Percentiles rank a stretch among this genome's conserved stretches.
These are phyloP conservation scores for Pyrenophora teres DNA, from an alignment of 2,329 filamentous ascomycete species.

Conservation along the genomic window DNA sequence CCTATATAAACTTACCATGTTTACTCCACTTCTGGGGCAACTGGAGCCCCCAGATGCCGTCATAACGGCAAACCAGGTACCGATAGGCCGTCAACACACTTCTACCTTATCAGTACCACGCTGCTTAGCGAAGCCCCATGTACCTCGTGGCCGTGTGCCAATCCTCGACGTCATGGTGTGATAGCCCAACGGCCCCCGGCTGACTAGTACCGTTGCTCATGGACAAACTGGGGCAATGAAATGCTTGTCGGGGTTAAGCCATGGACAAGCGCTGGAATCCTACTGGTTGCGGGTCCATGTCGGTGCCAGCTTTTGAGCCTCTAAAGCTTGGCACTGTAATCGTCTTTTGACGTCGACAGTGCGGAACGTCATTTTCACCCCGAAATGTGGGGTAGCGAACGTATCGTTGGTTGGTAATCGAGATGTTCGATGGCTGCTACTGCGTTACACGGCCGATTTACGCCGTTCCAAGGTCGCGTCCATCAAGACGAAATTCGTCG, in stretches of 20 bases:
- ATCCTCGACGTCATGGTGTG: constrained; percentile 10
- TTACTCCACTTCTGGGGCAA: constrained; percentile 3
- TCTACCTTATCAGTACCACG: not conserved
- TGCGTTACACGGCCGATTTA: not conserved
- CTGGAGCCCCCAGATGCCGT: constrained; percentile 7
- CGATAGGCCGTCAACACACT: not conserved
- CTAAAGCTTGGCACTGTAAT: constrained; percentile 4
- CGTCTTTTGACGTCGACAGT: constrained; percentile 7
- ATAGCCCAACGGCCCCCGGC: not conserved
- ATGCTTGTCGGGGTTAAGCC: constrained; percentile 12
- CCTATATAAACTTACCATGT: constrained; percentile 9
- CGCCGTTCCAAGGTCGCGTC: not conserved
- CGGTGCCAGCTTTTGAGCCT: constrained; percentile 8
- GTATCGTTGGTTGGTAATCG: not conserved
- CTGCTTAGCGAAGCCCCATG: not conserved
- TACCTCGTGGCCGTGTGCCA: not conserved
- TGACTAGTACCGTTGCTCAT: not conserved
- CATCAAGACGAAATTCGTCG: not conserved
- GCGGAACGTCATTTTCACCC: constrained; percentile 7
- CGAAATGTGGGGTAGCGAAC: constrained; percentile 4
- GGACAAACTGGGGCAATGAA: constrained; percentile 1
- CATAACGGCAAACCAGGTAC: constrained; percentile 2
- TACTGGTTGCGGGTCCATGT: constrained; percentile 9
- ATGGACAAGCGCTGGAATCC: not conserved
- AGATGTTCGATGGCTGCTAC: not conserved